phyloP scores from a whole-genome alignment of 352 stramenopile species.

The Peronosclerospora sorghi region DNA sequence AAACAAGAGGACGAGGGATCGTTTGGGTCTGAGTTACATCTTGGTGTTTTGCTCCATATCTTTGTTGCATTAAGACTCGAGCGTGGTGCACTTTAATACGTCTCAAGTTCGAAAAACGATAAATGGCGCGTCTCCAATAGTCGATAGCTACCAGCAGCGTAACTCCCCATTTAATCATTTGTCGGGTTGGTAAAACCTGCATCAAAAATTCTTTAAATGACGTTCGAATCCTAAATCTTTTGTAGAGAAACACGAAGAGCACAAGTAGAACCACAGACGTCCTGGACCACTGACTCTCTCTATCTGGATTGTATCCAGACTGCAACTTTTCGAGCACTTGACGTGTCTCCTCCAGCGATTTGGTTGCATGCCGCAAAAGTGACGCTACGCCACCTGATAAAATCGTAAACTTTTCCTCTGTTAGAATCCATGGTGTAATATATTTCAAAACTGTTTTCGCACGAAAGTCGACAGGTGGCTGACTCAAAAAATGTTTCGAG shows the following conservation, averaged over 20 bases:
- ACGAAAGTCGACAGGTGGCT: slow-evolving; percentile 55
- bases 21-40: slow-evolving; percentile 68
- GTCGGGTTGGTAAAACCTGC: too few species aligned
- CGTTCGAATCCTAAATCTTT: too few species aligned
- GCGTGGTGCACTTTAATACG: slow-evolving; percentile 82
- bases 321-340: slow-evolving; percentile 75
- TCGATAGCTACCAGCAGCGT: slow-evolving; percentile 42
- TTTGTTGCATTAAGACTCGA: slow-evolving; percentile 68
- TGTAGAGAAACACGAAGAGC: too few species aligned
- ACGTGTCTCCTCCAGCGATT: slow-evolving; percentile 67
- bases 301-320: slow-evolving; percentile 70
- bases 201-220: too few species aligned
- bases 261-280: slow-evolving; percentile 39
- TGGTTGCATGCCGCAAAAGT: slow-evolving; percentile 70
- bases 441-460: slow-evolving; percentile 81
- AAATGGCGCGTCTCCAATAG: too few species aligned
- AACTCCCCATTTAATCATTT: slow-evolving; percentile 60
- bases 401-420: slow-evolving; percentile 71
- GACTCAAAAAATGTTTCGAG: slow-evolving; percentile 45
- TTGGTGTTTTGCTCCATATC: slow-evolving; percentile 73
- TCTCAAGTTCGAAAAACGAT: too few species aligned
- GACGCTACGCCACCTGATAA: slow-evolving; percentile 67
- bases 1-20: slow-evolving; percentile 65
- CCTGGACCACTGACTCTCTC: slow-evolving; percentile 80
- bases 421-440: slow-evolving; percentile 79